Evolutionary conservation across 345 rosid genomes (phyloP).

Genomic region (Eucalyptus sp.): DNA sequence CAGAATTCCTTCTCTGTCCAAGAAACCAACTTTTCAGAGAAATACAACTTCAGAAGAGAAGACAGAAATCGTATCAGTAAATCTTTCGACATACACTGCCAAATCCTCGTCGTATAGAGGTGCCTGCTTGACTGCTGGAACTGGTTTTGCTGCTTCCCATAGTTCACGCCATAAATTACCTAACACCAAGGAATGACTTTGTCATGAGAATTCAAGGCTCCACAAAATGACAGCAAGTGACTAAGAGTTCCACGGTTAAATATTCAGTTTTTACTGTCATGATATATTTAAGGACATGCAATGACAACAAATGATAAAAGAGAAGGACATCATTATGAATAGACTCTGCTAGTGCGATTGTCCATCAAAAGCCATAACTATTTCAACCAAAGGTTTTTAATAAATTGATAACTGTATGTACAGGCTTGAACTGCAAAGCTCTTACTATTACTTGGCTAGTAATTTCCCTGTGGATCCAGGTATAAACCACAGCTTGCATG

Average conservation of each 20-base stretch:
- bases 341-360: not conserved
- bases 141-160: constrained; percentile 84
- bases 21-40: not conserved
- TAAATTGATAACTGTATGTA: not conserved
- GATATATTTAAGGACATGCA: not conserved
- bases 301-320: not conserved
- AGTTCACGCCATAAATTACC: constrained; percentile 97
- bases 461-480: not conserved
- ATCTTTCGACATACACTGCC: constrained; percentile 64
- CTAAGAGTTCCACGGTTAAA: not conserved
- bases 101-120: constrained; percentile 93
- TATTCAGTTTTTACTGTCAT: not conserved
- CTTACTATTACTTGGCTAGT: not conserved
- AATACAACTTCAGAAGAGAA: not conserved
- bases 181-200: constrained; percentile 5
- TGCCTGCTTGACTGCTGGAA: constrained; percentile 85
- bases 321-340: not conserved
- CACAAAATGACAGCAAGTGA: not conserved
- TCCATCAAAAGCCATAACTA: not conserved
- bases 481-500: not conserved
- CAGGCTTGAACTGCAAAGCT: not conserved
- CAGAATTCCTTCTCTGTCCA: constrained; percentile 79
- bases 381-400: not conserved
- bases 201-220: not conserved
- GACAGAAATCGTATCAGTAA: not conserved